Base-by-base conservation (phyloP, 2,329 filamentous ascomycete genomes). In the Ciborinia camelliae region DNA sequence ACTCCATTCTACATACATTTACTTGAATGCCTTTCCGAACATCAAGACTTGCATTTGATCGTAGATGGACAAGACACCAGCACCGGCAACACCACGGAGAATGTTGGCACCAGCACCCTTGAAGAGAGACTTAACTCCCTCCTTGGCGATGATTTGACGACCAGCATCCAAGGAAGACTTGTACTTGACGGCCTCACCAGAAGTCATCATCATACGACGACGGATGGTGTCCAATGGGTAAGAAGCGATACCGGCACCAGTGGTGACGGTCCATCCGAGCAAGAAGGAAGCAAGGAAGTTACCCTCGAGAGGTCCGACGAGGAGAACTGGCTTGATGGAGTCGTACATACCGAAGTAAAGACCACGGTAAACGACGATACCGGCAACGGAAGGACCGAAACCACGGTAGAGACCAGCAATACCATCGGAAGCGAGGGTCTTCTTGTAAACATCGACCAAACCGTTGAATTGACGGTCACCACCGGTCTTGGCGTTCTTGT, bases 91-190 rank as follows among this genome's bases (percentile, higher is more conserved):
- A 97, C 95, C 96, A 97, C 95, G 95, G 85, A 99, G 95, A 80
- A 99, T 99, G 92, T 99, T 99, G 89, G 95, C 95, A 92, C 95
- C 95, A 80, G 95, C 95, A 93, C 95, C 95, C 92, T 99, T 99
- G 93, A 99, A 99, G 83, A 99, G 94, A 77, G 95, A 99, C 85
- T 88, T 91, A 83, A 96, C 84, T 88, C 95, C 95, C 87, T 98
- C 95, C 84, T 91, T 91, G 85, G 93, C 93, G 78, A 98, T 81
- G 79, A 99, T 99, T 89, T 98, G 92, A 82, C 86, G 86, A 82
- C 88, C 93, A 79, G 95, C 95, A 83, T 99, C 95, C 77, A 98
- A 77, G 75, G 95, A 97, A 80, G 88, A 91, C 82, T 90, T 92
- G 92, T 99, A 99, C 91, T 99, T 99, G 89, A 99, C 95, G 86